A percentile compares a stretch with the other conserved stretches of the same genome.
Evolutionary conservation across 2,329 filamentous ascomycete species (phyloP).

Genomic region (Microascus cirrosus): DNA sequence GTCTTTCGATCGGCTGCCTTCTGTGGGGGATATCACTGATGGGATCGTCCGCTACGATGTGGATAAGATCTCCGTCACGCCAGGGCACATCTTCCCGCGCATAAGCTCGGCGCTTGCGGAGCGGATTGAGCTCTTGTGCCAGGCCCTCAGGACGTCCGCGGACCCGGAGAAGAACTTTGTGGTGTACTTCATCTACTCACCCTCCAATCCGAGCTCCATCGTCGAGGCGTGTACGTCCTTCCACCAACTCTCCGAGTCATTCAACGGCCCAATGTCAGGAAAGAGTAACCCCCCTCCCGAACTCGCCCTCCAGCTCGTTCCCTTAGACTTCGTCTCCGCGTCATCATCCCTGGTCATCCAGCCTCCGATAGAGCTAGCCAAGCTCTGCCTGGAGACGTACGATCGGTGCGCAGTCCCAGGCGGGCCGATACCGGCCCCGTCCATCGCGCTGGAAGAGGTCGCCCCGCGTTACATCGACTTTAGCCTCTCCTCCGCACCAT

Average conservation of each 20-base stretch:
- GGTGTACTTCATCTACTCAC: slow-evolving; percentile 65
- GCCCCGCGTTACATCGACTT: slow-evolving; percentile 66
- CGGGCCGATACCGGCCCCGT: slow-evolving; percentile 51
- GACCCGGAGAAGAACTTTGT: slow-evolving; percentile 52
- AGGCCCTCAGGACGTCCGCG: slow-evolving; percentile 29
- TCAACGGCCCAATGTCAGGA: slow-evolving; percentile 30
- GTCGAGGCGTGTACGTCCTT: slow-evolving; percentile 65
- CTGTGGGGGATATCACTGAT: slow-evolving; percentile 29
- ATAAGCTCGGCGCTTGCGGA: slow-evolving; percentile 27
- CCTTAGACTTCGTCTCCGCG: slow-evolving; percentile 56
- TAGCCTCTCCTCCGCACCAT: slow-evolving; percentile 55
- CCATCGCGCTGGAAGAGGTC: slow-evolving; percentile 60
- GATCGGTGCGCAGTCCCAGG: slow-evolving; percentile 56
- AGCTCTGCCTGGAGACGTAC: slow-evolving; percentile 64
- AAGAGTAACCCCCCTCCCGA: slow-evolving; percentile 41
- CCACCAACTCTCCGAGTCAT: slow-evolving; percentile 55
- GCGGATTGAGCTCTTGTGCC: slow-evolving; percentile 35
- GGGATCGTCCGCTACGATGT: slow-evolving; percentile 38
- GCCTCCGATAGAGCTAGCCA: slow-evolving; percentile 45
- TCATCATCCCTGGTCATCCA: slow-evolving; percentile 52
- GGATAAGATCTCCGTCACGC: slow-evolving; percentile 16
- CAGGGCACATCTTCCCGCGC: slow-evolving; percentile 4
- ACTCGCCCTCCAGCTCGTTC: slow-evolving; percentile 67
- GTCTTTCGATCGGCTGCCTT: slow-evolving; percentile 40
- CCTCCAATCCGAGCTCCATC: slow-evolving; percentile 47